A percentile compares a stretch with the other conserved stretches of the same genome.
Evolutionary conservation across 2,329 filamentous ascomycete genomes (phyloP).

Genomic region (Monilinia polystroma): DNA sequence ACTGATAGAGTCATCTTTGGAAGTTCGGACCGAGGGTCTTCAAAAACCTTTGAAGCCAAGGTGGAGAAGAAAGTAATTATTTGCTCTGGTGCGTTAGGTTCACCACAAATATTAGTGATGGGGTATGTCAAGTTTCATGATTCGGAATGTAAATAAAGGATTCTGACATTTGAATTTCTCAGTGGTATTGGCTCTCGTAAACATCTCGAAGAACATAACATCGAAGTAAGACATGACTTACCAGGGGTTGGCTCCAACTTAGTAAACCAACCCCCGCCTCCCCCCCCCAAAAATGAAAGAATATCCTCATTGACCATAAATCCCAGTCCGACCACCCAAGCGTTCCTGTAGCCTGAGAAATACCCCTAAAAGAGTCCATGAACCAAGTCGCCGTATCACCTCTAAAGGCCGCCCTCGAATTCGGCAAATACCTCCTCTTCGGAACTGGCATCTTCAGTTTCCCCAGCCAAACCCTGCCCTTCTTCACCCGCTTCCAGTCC

Average conservation of each 20-base stretch:
- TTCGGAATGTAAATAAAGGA: background rate
- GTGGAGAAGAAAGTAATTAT: slow-evolving; percentile 22
- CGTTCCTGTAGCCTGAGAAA: slow-evolving; percentile 23
- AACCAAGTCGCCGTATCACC: slow-evolving; percentile 7
- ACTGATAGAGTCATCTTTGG: slow-evolving; percentile 12
- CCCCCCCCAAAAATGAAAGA: background rate
- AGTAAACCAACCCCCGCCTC: background rate
- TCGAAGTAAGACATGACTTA: slow-evolving; percentile 19
- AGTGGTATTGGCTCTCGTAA: slow-evolving; percentile 21
- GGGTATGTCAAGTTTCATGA: slow-evolving; percentile 11
- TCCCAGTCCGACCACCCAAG: slow-evolving; percentile 18
- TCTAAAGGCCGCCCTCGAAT: background rate
- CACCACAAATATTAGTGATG: slow-evolving; percentile 23
- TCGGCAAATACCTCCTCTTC: no score
- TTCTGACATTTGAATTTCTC: background rate
- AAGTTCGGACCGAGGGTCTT: background rate
- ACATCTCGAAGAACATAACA: slow-evolving; percentile 20
- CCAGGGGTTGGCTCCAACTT: slow-evolving; percentile 21
- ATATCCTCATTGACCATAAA: background rate
- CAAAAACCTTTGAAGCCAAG: slow-evolving; percentile 5
- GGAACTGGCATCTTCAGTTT: no score
- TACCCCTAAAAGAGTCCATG: slow-evolving; percentile 18
- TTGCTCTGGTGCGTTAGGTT: slow-evolving; percentile 20
- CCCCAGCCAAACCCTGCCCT: no score
- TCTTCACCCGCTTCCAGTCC: no score